phyloP scores from a whole-genome alignment of 2,329 filamentous ascomycete species.

The Colletotrichum navitas region DNA sequence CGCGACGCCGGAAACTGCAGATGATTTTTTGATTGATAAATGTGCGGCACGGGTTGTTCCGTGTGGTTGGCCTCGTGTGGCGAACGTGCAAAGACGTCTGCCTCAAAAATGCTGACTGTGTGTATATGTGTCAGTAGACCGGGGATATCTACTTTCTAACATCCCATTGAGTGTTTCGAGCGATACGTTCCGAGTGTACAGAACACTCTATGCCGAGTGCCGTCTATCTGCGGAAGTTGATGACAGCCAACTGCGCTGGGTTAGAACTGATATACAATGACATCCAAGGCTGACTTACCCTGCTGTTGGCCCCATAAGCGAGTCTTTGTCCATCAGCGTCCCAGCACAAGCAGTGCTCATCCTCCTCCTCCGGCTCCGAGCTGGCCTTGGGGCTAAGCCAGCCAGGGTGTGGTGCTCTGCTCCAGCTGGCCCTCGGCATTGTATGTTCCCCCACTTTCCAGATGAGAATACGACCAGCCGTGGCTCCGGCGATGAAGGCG shows the following conservation, averaged over 20 bases:
- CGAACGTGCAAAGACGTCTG: neutral
- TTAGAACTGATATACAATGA: conserved; percentile 12
- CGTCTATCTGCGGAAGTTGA: conserved; percentile 61
- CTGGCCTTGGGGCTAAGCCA: conserved; percentile 70
- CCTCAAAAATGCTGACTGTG: neutral
- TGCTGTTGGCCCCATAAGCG: conserved; percentile 73
- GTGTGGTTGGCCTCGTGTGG: neutral
- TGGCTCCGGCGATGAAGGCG: conserved; percentile 72
- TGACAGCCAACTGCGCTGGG: conserved; percentile 60
- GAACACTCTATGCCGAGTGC: neutral
- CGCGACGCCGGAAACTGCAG: conserved; percentile 35
- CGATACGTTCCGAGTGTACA: neutral
- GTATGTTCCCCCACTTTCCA: conserved; percentile 73
- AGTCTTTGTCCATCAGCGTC: conserved; percentile 72
- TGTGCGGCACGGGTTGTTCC: conserved; percentile 9
- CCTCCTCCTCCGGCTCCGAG: conserved; percentile 68
- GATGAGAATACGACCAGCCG: conserved; percentile 69
- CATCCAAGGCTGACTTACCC: conserved; percentile 60
- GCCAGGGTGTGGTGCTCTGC: conserved; percentile 64
- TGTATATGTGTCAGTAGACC: neutral
- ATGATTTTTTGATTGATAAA: conserved; percentile 13
- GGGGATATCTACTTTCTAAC: conserved; percentile 4
- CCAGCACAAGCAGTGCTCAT: conserved; percentile 73
- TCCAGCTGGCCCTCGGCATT: conserved; percentile 72
- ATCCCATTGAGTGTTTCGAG: conserved; percentile 9